phyloP scores from a whole-genome alignment of 371 early-diverging fungal genomes.

The Mycotypha africana region DNA sequence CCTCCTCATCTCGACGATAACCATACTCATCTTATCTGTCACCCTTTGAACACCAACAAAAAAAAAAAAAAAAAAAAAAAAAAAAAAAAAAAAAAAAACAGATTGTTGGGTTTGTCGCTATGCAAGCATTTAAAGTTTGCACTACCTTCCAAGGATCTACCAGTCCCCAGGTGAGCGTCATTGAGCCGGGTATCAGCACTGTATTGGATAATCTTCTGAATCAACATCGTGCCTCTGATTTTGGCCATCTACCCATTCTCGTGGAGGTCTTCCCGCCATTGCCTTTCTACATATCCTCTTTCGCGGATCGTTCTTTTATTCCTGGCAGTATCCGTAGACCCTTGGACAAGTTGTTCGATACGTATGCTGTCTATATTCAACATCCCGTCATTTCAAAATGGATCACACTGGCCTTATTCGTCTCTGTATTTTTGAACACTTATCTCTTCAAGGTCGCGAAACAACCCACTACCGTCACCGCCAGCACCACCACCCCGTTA shows the following conservation, averaged over 20 bases:
- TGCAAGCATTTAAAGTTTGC: conserved; percentile 70
- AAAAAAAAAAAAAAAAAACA: conserved; percentile 2
- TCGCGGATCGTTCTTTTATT: conserved; percentile 7
- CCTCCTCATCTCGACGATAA: no score
- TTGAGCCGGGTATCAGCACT: conserved; percentile 30
- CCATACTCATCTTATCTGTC: no score
- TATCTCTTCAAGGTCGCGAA: conserved; percentile 60
- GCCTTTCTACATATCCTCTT: conserved; percentile 41
- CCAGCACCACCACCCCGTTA: conserved; percentile 12
- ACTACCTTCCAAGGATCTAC: conserved; percentile 49
- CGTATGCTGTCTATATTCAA: conserved; percentile 52
- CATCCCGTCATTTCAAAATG: conserved; percentile 63
- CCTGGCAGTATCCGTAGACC: conserved; percentile 42
- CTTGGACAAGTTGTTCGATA: conserved; percentile 41
- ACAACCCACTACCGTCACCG: conserved; percentile 36
- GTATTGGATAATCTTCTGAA: conserved; percentile 42
- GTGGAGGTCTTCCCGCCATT: conserved; percentile 63
- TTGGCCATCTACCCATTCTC: conserved; percentile 42
- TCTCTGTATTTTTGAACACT: conserved; percentile 61
- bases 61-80: background rate
- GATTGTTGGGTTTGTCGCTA: conserved; percentile 66
- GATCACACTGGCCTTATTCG: conserved; percentile 46
- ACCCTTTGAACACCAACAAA: background rate
- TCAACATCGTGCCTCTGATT: conserved; percentile 38
- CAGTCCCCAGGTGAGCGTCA: conserved; percentile 37